These are phyloP conservation scores for Candida multigemmis DNA, from an alignment of 805 yeast genomes.

Conservation along the genomic window DNA sequence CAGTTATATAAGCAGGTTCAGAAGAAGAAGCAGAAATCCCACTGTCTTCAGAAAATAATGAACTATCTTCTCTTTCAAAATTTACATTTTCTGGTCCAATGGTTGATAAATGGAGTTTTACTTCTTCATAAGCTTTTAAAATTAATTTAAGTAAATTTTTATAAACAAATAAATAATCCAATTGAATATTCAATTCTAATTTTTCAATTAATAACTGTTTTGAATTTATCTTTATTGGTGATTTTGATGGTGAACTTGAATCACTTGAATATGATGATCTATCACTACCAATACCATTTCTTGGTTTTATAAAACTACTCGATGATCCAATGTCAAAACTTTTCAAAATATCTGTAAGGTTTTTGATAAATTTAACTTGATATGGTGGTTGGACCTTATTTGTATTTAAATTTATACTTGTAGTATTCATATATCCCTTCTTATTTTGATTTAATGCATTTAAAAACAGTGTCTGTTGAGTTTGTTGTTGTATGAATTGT, in stretches of 20 bases:
- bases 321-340: constrained; percentile 28
- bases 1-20: constrained; percentile 16
- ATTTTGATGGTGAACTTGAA: constrained; percentile 6
- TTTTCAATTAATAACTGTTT: constrained; percentile 34
- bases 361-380: constrained; percentile 24
- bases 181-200: constrained; percentile 30
- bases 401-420: constrained; percentile 5
- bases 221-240: constrained; percentile 32
- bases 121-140: constrained; percentile 13
- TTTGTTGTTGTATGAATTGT: constrained; percentile 14
- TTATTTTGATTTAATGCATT: constrained; percentile 7
- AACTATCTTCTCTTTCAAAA: constrained; percentile 13
- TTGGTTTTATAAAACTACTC: not conserved
- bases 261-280: not conserved
- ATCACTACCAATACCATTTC: not conserved
- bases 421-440: constrained; percentile 2
- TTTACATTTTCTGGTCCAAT: constrained; percentile 3
- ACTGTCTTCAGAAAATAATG: constrained; percentile 27
- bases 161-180: constrained; percentile 30
- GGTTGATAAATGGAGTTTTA: constrained; percentile 14
- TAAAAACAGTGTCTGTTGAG: constrained; percentile 6
- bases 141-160: constrained; percentile 24
- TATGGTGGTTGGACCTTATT: constrained; percentile 13
- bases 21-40: constrained; percentile 12
- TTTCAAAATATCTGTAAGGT: constrained; percentile 22